Base-by-base conservation (phyloP, 148 eudicot species). In the Simmondsia chinensis region DNA sequence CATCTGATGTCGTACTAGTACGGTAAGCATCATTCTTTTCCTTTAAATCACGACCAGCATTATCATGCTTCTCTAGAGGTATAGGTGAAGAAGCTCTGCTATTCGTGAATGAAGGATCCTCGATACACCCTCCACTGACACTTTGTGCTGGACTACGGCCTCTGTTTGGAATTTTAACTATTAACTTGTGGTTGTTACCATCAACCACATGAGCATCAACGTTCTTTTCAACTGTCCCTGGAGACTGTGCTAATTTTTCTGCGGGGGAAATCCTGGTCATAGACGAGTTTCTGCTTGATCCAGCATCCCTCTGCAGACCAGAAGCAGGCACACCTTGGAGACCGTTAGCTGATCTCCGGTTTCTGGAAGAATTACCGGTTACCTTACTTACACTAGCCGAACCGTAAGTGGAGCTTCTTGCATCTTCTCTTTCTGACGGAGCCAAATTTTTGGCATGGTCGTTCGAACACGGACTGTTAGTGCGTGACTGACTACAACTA, bases 401-500 rank as follows among this genome's bases (percentile, higher is more conserved):
- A 20, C 54, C 70, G 41, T 78, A 59, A 51, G 76, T 58, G 20
- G 82, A 69, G 48, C 71, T 86, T 43, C 66, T 65, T 2, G 60
- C 70, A 13, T 82, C 93, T 29, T 75, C 93, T 50, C 71, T 86
- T 12, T 48, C 72, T 51, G 75, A 65, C 3, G 56, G 52, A 23
- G 39, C 60, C 24, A 59, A 25, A 11, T 34, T 62, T 46, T 71
- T 77, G 23, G 57, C 74, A 18, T 62, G 75, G 29, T 74, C 91
- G 33, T 79, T 74, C 9, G 84, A 77, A 60, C 79, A 73, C 41
- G 68, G 96, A 29, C 86, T 74, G n/a, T n/a, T n/a, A 39, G 76
- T 77, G 30, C 56, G 89, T 10, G 88, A 80, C 37, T 72, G 96
- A 60, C 87, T 80, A 28, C 86, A 83, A 56, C 83, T 71, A 47